Conservation (phyloP, 305 asterid species). For the Rubia peregrina region DNA sequence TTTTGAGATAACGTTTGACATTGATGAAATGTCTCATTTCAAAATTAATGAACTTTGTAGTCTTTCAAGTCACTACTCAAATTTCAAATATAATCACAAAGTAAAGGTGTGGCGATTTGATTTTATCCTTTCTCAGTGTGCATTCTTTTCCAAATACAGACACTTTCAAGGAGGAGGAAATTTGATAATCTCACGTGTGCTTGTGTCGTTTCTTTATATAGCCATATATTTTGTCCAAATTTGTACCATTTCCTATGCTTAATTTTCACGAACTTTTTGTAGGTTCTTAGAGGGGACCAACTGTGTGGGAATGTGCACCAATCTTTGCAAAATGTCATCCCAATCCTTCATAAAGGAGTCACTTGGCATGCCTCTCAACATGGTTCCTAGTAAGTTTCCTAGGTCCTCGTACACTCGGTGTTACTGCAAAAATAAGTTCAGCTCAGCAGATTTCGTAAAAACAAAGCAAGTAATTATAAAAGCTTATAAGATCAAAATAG, state of each 20-base stretch:
- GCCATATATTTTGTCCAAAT: not conserved
- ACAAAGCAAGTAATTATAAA: not conserved
- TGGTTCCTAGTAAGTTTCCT: constrained; percentile 79
- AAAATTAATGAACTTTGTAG: too few species aligned
- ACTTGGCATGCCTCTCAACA: constrained; percentile 62
- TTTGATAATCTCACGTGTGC: too few species aligned
- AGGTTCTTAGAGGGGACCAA: constrained; percentile 90
- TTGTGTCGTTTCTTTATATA: too few species aligned
- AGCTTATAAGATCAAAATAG: constrained; percentile 1
- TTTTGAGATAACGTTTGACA: too few species aligned
- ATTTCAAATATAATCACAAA: too few species aligned
- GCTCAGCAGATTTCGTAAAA: too few species aligned
- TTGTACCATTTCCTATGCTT: not conserved
- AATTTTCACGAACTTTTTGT: not conserved
- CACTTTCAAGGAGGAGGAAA: too few species aligned
- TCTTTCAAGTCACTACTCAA: too few species aligned
- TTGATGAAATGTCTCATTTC: too few species aligned
- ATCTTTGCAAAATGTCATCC: constrained; percentile 87
- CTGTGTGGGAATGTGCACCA: constrained; percentile 95
- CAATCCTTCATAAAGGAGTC: constrained; percentile 75
- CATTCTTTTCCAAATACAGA: too few species aligned
- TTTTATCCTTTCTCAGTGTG: too few species aligned
- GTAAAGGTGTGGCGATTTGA: too few species aligned
- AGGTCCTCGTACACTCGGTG: not conserved
- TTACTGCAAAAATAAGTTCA: not conserved